phyloP scores from a whole-genome alignment of 2,329 filamentous ascomycete genomes.

The Teratosphaeria destructans region DNA sequence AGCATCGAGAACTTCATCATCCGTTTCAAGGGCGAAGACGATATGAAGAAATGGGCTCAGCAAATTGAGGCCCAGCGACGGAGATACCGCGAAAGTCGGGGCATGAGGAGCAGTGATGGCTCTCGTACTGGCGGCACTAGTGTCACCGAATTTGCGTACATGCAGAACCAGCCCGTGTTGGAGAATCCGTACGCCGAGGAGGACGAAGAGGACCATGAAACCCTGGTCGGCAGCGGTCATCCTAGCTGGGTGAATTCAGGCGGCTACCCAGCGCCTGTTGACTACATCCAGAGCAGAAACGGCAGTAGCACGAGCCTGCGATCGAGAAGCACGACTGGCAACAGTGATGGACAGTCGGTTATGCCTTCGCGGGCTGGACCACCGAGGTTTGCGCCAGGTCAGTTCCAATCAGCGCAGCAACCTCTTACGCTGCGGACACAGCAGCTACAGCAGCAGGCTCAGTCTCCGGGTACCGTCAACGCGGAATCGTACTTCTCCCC shows the following conservation, averaged over 20 bases:
- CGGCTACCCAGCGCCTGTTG: constrained; percentile 30
- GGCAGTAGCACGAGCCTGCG: constrained; percentile 66
- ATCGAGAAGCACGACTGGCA: constrained; percentile 64
- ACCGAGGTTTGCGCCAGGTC: not conserved
- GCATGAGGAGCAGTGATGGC: constrained; percentile 1
- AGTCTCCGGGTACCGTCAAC: constrained; percentile 51
- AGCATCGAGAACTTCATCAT: constrained; percentile 95
- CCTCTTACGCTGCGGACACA: constrained; percentile 59
- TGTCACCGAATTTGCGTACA: constrained; percentile 69
- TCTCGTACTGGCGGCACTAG: constrained; percentile 34
- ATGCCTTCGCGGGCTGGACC: not conserved
- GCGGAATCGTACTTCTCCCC: constrained; percentile 91
- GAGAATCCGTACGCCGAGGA: constrained; percentile 70
- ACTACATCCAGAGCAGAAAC: constrained; percentile 52
- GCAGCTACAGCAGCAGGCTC: constrained; percentile 21
- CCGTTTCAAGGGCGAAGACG: constrained; percentile 82
- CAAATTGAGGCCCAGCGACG: constrained; percentile 67
- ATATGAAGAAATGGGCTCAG: constrained; percentile 82
- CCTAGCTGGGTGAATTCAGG: constrained; percentile 9
- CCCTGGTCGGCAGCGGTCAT: constrained; percentile 18
- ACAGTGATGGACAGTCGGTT: constrained; percentile 38
- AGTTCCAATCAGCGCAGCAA: constrained; percentile 24
- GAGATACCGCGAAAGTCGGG: constrained; percentile 39
- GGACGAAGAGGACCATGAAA: constrained; percentile 44
- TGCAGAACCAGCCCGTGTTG: constrained; percentile 56